Evolutionary conservation across 805 yeast species (phyloP).

Genomic region (Blastobotrys mokoenaii): DNA sequence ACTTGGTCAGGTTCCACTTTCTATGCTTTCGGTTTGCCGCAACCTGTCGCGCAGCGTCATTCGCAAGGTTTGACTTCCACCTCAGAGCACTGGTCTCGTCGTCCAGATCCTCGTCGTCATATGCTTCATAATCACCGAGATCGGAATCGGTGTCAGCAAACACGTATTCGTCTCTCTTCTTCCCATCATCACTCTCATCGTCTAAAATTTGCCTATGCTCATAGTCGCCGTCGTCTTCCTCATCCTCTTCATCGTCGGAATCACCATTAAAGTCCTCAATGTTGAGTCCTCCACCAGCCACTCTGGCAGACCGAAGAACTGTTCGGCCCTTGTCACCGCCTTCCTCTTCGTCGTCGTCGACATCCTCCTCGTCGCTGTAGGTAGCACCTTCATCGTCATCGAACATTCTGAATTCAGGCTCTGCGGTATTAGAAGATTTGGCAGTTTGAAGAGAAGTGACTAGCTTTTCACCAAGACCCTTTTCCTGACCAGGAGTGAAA

Average conservation of each 20-base stretch:
- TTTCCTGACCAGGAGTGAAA: constrained; percentile 56
- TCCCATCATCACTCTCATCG: constrained; percentile 25
- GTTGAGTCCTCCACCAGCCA: constrained; percentile 17
- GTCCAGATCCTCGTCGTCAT: constrained; percentile 19
- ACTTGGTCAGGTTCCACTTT: constrained; percentile 72
- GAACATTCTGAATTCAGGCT: constrained; percentile 70
- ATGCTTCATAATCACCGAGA: constrained; percentile 34
- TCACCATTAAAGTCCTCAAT: constrained; percentile 41
- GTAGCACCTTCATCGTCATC: constrained; percentile 45
- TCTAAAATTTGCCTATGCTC: constrained; percentile 9
- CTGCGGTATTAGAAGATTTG: constrained; percentile 46
- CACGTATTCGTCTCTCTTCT: constrained; percentile 36
- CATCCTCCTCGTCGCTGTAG: constrained; percentile 36
- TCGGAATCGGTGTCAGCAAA: constrained; percentile 35
- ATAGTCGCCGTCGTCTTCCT: constrained; percentile 29
- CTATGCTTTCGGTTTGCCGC: constrained; percentile 39
- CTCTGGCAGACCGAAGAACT: constrained; percentile 50
- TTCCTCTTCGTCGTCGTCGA: constrained; percentile 31
- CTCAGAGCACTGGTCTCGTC: constrained; percentile 18
- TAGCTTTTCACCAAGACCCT: constrained; percentile 78
- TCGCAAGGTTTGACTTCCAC: constrained; percentile 28
- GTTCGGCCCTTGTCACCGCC: constrained; percentile 54
- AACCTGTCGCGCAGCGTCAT: constrained; percentile 53
- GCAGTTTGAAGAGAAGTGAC: constrained; percentile 77
- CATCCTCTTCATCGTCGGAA: constrained; percentile 30